Conservation (phyloP, 192 early-diverging fungal species). For the Coemansia sp. region DNA sequence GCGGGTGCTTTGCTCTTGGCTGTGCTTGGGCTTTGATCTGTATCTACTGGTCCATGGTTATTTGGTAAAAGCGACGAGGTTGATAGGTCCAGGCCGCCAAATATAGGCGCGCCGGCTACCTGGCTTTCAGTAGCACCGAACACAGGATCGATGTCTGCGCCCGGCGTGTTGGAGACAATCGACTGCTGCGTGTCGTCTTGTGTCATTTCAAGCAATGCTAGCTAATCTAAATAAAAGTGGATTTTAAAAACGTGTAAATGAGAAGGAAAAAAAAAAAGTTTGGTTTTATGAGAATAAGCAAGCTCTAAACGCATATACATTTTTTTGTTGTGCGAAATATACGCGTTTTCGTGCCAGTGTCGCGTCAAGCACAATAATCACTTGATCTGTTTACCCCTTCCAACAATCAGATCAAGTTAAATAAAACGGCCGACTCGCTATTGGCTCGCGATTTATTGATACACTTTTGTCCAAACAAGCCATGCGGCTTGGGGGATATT, state of each 20-base stretch:
- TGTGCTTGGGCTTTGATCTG: not conserved
- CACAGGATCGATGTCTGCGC: not conserved
- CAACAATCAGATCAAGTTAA: no score
- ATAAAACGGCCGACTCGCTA: not conserved
- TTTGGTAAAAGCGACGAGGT: slow-evolving; percentile 1
- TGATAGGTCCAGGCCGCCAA: not conserved
- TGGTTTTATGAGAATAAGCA: not conserved
- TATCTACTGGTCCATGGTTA: not conserved
- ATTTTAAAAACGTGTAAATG: not conserved
- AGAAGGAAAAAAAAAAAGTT: not conserved
- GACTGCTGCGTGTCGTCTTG: slow-evolving; percentile 6
- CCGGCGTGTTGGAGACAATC: not conserved
- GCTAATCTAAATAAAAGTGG: not conserved
- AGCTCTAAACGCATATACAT: not conserved
- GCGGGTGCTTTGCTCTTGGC: not conserved
- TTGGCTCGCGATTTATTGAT: not conserved
- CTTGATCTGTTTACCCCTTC: no score
- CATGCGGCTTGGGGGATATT: not conserved
- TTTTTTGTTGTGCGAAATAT: not conserved
- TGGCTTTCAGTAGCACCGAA: not conserved
- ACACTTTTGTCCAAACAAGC: not conserved
- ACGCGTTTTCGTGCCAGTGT: not conserved
- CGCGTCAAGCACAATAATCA: not conserved
- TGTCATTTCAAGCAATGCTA: not conserved
- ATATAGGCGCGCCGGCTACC: not conserved